Percentiles rank a stretch among this genome's conserved stretches.
These are phyloP conservation scores for Fonsecaea pedrosoi DNA, from an alignment of 2,329 filamentous ascomycete genomes.

Conservation along the genomic window DNA sequence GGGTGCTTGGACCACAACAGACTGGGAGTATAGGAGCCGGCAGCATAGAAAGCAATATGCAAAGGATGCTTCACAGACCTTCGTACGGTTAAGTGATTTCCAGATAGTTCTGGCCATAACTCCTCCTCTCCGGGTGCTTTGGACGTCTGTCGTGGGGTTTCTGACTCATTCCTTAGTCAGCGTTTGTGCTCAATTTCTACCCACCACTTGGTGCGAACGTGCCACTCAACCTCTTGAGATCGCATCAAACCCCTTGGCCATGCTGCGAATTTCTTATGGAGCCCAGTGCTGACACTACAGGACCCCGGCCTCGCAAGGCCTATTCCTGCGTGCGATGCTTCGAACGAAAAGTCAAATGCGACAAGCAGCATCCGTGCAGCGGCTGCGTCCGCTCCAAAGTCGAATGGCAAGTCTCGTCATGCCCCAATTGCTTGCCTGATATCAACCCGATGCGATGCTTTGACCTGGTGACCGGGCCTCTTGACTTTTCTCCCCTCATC, in stretches of 20 bases:
- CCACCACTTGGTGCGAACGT: neutral
- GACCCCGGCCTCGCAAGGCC: constrained; percentile 2
- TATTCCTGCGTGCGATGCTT: constrained; percentile 30
- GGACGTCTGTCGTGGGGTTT: neutral
- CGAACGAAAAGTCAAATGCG: constrained; percentile 74
- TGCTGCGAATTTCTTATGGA: constrained; percentile 1
- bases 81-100: too few species aligned
- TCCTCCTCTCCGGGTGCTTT: neutral
- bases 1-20: too few species aligned
- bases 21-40: too few species aligned
- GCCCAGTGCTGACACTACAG: constrained; percentile 1
- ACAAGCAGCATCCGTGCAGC: constrained; percentile 73
- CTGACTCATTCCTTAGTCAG: constrained; percentile 16
- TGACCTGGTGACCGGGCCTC: neutral
- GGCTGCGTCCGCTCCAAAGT: constrained; percentile 70
- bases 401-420: constrained; percentile 54
- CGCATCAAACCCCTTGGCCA: neutral
- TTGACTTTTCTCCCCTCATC: neutral
- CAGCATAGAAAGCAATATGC: too few species aligned
- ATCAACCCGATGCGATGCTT: neutral
- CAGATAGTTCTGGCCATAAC: neutral
- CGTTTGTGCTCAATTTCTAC: neutral
- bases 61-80: too few species aligned
- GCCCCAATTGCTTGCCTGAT: neutral
- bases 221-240: neutral